phyloP scores from a whole-genome alignment of 768 basidiomycete genomes.

The Fomitopsis pulvina region DNA sequence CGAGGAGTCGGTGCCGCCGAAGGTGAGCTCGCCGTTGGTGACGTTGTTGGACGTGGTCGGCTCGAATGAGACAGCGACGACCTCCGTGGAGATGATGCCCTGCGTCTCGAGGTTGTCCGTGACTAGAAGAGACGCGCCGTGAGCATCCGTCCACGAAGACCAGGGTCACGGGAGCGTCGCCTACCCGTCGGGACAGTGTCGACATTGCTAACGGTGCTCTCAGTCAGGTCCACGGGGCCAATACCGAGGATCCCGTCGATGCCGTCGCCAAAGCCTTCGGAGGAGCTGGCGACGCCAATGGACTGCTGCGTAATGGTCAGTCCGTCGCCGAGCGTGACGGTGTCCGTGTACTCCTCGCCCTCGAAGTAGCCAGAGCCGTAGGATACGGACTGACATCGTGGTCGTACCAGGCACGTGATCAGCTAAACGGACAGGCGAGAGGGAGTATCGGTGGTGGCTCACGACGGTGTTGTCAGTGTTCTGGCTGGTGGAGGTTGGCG shows the following conservation, averaged over 20 bases:
- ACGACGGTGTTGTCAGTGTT: conserved; percentile 43
- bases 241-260: too few species aligned
- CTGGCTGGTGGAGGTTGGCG: conserved; percentile 25
- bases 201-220: conserved; percentile 25
- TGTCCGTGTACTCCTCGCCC: conserved; percentile 35
- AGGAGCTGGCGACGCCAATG: conserved; percentile 51
- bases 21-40: conserved; percentile 30
- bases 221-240: conserved; percentile 52
- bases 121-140: conserved; percentile 55
- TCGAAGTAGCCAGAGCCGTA: conserved; percentile 60
- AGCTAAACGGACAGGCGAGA: too few species aligned
- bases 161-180: too few species aligned
- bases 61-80: conserved; percentile 26
- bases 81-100: conserved; percentile 19
- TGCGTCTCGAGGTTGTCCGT: conserved; percentile 32
- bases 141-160: too few species aligned
- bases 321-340: conserved; percentile 42
- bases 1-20: conserved; percentile 25
- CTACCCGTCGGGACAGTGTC: conserved; percentile 12
- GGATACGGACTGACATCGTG: conserved; percentile 46
- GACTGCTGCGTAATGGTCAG: conserved; percentile 50
- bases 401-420: too few species aligned
- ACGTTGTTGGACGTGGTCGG: conserved; percentile 20
- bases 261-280: conserved; percentile 36
- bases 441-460: conserved; percentile 17